These are phyloP conservation scores for Shiraia sp. DNA, from an alignment of 2,329 filamentous ascomycete species.

Conservation along the genomic window DNA sequence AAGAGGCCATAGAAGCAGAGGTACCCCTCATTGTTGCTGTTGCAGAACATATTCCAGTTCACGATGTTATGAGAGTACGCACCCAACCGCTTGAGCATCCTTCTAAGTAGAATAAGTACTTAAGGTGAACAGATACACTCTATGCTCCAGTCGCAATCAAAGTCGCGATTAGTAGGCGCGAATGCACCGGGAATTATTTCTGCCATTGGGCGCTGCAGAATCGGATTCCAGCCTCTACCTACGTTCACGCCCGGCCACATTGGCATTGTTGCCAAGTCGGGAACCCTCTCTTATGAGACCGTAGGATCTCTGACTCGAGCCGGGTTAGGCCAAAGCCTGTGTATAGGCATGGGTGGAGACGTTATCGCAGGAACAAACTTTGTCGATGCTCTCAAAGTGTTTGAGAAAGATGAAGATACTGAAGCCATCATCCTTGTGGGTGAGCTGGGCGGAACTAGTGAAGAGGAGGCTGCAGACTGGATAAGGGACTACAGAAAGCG, in stretches of 20 bases:
- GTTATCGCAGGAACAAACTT: conserved; percentile 74
- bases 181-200: conserved; percentile 82
- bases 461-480: conserved; percentile 74
- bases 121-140: conserved; percentile 62
- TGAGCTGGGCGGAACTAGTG: conserved; percentile 71
- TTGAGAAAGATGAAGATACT: conserved; percentile 68
- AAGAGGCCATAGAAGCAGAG: conserved; percentile 79
- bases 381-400: conserved; percentile 69
- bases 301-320: conserved; percentile 73
- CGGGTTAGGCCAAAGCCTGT: conserved; percentile 77
- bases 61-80: conserved; percentile 72
- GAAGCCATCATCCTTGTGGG: conserved; percentile 73
- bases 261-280: conserved; percentile 79
- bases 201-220: conserved; percentile 68
- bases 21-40: conserved; percentile 78
- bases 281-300: conserved; percentile 78
- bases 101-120: conserved; percentile 45
- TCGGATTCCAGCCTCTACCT: conserved; percentile 76
- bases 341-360: conserved; percentile 78
- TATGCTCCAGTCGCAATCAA: conserved; percentile 71
- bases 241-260: conserved; percentile 71
- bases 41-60: conserved; percentile 77
- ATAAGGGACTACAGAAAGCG: conserved; percentile 67
- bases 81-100: background rate
- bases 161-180: conserved; percentile 74